These are phyloP conservation scores for Russula brevipes DNA, from an alignment of 768 basidiomycete genomes.

Conservation along the genomic window DNA sequence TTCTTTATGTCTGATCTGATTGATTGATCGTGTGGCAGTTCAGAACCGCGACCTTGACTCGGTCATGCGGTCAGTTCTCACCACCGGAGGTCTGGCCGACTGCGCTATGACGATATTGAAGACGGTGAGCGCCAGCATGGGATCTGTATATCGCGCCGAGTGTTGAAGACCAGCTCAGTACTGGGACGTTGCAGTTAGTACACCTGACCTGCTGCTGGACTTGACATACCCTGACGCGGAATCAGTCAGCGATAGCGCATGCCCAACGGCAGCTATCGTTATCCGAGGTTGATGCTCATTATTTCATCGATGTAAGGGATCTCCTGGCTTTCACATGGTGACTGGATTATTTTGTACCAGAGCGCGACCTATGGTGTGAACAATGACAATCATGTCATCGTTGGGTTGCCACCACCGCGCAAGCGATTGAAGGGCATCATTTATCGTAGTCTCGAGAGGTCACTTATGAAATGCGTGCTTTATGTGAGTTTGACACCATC, in stretches of 20 bases:
- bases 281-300: constrained; percentile 21
- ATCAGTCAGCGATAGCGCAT: constrained; percentile 21
- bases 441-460: too few relatives aligned
- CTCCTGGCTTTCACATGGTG: neutral
- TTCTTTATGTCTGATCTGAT: too few relatives aligned
- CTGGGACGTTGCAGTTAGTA: constrained; percentile 21
- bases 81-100: too few relatives aligned
- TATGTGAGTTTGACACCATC: constrained; percentile 2
- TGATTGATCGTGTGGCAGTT: too few relatives aligned
- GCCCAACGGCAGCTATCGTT: constrained; percentile 21
- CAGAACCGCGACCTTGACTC: too few relatives aligned
- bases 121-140: too few relatives aligned
- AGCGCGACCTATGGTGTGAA: constrained; percentile 23
- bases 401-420: constrained; percentile 18
- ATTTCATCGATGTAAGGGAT: constrained; percentile 23
- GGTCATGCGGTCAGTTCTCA: too few relatives aligned
- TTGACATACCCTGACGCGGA: neutral
- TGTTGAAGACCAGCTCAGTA: constrained; percentile 10
- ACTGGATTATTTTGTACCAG: constrained; percentile 4
- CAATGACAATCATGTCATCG: constrained; percentile 20
- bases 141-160: too few relatives aligned
- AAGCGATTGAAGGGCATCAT: too few relatives aligned
- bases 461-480: constrained; percentile 18
- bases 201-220: neutral
- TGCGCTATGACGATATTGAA: too few relatives aligned